These are phyloP conservation scores for Flaveria robusta DNA, from an alignment of 129 eudicot genomes.

Conservation along the genomic window DNA sequence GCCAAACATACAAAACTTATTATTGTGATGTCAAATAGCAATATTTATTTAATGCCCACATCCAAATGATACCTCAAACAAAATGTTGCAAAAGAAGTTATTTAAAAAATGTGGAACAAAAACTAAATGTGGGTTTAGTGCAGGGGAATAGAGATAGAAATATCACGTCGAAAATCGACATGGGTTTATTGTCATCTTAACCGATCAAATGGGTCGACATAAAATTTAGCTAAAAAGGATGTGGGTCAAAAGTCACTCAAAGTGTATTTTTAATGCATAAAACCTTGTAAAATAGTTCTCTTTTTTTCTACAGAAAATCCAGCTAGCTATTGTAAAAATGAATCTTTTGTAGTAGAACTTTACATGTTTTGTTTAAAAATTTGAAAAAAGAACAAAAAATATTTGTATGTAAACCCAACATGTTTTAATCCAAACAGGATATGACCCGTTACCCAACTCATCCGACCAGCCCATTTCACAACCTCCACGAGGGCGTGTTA, in stretches of 20 bases:
- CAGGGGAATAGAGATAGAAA: no score
- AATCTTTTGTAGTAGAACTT: not conserved
- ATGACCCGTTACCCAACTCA: not conserved
- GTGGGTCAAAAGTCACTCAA: not conserved
- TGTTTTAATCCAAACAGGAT: no score
- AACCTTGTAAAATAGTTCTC: not conserved
- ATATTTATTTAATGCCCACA: not conserved
- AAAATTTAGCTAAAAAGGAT: not conserved
- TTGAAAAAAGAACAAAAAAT: not conserved
- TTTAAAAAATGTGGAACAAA: not conserved
- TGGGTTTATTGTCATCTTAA: not conserved
- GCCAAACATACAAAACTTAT: not conserved
- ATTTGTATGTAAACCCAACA: not conserved
- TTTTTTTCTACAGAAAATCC: not conserved
- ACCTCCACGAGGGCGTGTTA: not conserved
- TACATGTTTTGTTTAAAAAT: not conserved
- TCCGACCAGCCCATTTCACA: not conserved
- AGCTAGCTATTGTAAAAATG: not conserved
- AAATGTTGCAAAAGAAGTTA: not conserved
- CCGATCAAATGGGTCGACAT: not conserved
- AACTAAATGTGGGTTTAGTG: no score
- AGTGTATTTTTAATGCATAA: not conserved
- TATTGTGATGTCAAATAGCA: not conserved
- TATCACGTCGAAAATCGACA: no score
- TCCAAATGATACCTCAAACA: not conserved